These are phyloP conservation scores for Chaetomidium leptoderma DNA, from an alignment of 495 filamentous ascomycete species.

Conservation along the genomic window DNA sequence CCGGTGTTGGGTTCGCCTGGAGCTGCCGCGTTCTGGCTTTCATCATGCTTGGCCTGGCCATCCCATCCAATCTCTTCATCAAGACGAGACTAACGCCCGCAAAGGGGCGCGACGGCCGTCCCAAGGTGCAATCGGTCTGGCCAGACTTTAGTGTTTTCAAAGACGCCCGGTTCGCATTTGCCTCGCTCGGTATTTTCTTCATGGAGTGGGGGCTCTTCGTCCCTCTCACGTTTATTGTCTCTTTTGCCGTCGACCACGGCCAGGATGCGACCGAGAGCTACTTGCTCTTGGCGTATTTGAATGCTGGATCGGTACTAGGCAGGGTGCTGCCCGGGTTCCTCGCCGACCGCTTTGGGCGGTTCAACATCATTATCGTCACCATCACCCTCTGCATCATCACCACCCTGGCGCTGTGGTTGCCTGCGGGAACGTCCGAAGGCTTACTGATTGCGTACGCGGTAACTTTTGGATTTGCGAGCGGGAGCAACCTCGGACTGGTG, in stretches of 20 bases:
- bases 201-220: slow-evolving; percentile 49
- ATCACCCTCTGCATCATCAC: slow-evolving; percentile 61
- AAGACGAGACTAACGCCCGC: slow-evolving; percentile 47
- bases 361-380: slow-evolving; percentile 51
- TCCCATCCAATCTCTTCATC: slow-evolving; percentile 51
- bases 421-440: slow-evolving; percentile 54
- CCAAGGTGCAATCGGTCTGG: slow-evolving; percentile 33
- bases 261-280: slow-evolving; percentile 57
- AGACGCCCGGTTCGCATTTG: slow-evolving; percentile 52
- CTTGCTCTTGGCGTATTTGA: slow-evolving; percentile 55
- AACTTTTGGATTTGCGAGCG: slow-evolving; percentile 80
- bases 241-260: slow-evolving; percentile 51
- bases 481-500: slow-evolving; percentile 77
- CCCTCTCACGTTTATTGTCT: slow-evolving; percentile 44
- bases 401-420: slow-evolving; percentile 77
- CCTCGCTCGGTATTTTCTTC: slow-evolving; percentile 53
- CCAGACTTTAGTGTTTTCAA: slow-evolving; percentile 53
- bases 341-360: slow-evolving; percentile 58
- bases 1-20: slow-evolving; percentile 54
- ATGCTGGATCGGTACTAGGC: slow-evolving; percentile 57
- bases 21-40: slow-evolving; percentile 56
- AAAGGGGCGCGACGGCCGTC: slow-evolving; percentile 25
- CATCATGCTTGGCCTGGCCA: slow-evolving; percentile 51
- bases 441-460: slow-evolving; percentile 68
- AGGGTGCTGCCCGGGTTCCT: slow-evolving; percentile 66